These are phyloP conservation scores for Colletotrichum echinochloae DNA, from an alignment of 2,329 filamentous ascomycete species.

Conservation along the genomic window DNA sequence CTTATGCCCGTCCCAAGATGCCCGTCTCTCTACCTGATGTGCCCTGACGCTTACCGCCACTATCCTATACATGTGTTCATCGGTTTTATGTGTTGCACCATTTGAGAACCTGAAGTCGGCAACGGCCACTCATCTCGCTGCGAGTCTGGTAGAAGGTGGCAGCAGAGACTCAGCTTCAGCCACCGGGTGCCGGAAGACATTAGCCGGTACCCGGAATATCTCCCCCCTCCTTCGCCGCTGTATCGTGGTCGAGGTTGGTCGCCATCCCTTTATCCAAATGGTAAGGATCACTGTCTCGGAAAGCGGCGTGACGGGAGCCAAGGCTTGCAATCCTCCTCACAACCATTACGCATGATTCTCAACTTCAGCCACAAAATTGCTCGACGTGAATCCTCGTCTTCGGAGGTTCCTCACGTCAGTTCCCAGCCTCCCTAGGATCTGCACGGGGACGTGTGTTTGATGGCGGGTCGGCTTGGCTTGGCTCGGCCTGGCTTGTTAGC, in stretches of 20 bases:
- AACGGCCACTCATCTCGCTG: background rate
- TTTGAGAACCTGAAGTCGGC: background rate
- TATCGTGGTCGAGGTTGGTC: background rate
- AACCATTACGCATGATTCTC: conserved; percentile 5
- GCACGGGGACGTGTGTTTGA: background rate
- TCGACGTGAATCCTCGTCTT: background rate
- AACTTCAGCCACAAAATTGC: conserved; percentile 24
- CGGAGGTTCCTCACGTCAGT: background rate
- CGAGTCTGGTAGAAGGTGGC: background rate
- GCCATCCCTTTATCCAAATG: conserved; percentile 23
- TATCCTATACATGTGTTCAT: background rate
- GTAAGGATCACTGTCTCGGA: conserved; percentile 21
- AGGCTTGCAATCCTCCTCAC: conserved; percentile 5
- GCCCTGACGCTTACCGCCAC: background rate
- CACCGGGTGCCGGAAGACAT: background rate
- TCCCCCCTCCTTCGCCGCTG: background rate
- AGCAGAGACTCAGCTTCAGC: background rate
- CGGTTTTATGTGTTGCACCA: background rate
- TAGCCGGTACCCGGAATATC: background rate
- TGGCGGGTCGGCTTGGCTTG: conserved; percentile 7
- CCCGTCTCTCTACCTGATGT: background rate
- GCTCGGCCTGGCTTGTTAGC: background rate
- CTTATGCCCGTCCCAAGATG: background rate
- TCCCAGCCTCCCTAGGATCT: conserved; percentile 8
- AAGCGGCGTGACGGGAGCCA: conserved; percentile 9